Percentiles rank a stretch among this genome's conserved stretches.
These are phyloP conservation scores for Vicia faba DNA, from an alignment of 306 rosid genomes.

Conservation along the genomic window DNA sequence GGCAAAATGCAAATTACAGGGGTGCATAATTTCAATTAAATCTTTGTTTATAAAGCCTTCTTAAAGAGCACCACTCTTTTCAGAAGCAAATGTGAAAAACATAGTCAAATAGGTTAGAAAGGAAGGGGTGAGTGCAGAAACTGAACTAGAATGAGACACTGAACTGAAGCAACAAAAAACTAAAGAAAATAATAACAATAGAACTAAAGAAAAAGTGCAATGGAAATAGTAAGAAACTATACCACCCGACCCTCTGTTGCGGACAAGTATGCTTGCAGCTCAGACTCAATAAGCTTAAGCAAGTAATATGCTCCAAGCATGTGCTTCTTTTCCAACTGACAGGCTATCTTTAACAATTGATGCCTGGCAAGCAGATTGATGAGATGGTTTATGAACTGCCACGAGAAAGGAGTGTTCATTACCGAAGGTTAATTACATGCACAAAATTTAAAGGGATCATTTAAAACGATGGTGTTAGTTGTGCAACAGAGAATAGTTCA, in stretches of 20 bases:
- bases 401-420: constrained; percentile 37
- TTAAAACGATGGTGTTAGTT: constrained; percentile 10
- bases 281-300: constrained; percentile 92
- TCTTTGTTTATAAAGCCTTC: constrained; percentile 1
- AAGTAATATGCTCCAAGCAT: constrained; percentile 93
- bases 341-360: constrained; percentile 87
- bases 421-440: constrained; percentile 23
- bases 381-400: constrained; percentile 94
- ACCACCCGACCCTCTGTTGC: constrained; percentile 97
- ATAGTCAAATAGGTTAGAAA: constrained; percentile 5
- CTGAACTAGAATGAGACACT: constrained; percentile 17
- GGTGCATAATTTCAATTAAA: background rate
- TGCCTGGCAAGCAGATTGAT: constrained; percentile 94
- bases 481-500: constrained; percentile 1
- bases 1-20: constrained; percentile 13
- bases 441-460: constrained; percentile 31
- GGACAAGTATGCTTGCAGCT: constrained; percentile 80
- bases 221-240: constrained; percentile 34
- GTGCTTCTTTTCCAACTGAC: constrained; percentile 91
- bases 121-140: constrained; percentile 4
- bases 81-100: constrained; percentile 27
- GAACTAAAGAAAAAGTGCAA: constrained; percentile 20
- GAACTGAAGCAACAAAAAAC: constrained; percentile 11
- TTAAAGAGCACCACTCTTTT: constrained; percentile 20
- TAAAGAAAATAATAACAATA: constrained; percentile 16